Conservation (phyloP, 768 basidiomycete genomes). For the Sutorius australiensis region DNA sequence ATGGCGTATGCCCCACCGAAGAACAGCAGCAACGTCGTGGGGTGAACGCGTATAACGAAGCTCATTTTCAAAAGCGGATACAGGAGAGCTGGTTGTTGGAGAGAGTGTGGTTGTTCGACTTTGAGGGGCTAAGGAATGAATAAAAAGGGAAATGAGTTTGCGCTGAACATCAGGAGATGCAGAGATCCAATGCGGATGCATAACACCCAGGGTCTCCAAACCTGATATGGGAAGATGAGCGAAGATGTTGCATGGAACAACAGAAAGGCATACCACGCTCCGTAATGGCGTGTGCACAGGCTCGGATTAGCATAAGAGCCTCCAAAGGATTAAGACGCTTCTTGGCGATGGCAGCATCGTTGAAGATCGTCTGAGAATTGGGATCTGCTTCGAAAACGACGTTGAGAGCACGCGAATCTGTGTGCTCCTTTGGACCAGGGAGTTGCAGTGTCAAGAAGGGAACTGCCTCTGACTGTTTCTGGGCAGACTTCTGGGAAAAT, state of each 20-base stretch:
- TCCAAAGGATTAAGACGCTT: slow-evolving; percentile 60
- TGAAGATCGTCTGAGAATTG: slow-evolving; percentile 42
- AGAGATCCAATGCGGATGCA: slow-evolving; percentile 84
- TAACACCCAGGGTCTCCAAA: slow-evolving; percentile 76
- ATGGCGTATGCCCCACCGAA: slow-evolving; percentile 80
- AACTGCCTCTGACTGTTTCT: slow-evolving; percentile 31
- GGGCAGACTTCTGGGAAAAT: slow-evolving; percentile 32
- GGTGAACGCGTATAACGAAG: slow-evolving; percentile 61
- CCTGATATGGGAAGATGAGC: slow-evolving; percentile 39
- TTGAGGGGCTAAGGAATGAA: slow-evolving; percentile 56
- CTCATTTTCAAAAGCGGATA: slow-evolving; percentile 59
- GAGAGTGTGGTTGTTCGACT: slow-evolving; percentile 47
- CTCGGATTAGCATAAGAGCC: slow-evolving; percentile 58
- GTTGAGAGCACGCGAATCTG: slow-evolving; percentile 45
- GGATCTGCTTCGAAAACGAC: slow-evolving; percentile 60
- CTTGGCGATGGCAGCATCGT: slow-evolving; percentile 54
- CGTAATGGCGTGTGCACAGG: slow-evolving; percentile 64
- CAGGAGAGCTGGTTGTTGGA: slow-evolving; percentile 44
- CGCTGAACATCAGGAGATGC: slow-evolving; percentile 67
- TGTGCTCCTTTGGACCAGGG: slow-evolving; percentile 47
- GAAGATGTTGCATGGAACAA: slow-evolving; percentile 3
- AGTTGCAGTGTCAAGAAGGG: slow-evolving; percentile 67
- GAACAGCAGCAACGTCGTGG: slow-evolving; percentile 74
- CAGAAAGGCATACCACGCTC: slow-evolving; percentile 49
- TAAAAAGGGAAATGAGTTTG: slow-evolving; percentile 63